Percentiles rank a stretch among this genome's conserved stretches.
phyloP scores from a whole-genome alignment of 495 filamentous ascomycete genomes.

The Pseudoneurospora amorphoporcata region DNA sequence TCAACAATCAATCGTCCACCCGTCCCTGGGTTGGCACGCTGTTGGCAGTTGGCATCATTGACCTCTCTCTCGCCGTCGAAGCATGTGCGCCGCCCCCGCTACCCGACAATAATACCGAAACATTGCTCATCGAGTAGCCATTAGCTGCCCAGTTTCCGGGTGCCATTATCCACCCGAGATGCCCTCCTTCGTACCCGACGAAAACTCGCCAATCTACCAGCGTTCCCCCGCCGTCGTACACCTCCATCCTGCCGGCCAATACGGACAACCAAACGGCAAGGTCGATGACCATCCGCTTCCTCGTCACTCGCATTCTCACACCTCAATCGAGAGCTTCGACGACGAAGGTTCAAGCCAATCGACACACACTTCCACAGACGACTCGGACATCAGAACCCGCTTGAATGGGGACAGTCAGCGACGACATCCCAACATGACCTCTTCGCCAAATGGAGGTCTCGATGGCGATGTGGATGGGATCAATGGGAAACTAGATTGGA shows the following conservation, averaged over 20 bases:
- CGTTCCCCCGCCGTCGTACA: constrained; percentile 26
- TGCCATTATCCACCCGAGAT: constrained; percentile 29
- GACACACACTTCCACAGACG: constrained; percentile 19
- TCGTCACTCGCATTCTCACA: constrained; percentile 22
- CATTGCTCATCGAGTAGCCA: constrained; percentile 6
- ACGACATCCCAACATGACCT: constrained; percentile 19
- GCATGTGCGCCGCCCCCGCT: constrained; percentile 13
- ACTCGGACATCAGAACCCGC: constrained; percentile 15
- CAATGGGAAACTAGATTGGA: constrained; percentile 1
- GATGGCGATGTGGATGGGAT: constrained; percentile 7
- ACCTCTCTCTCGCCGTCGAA: background rate
- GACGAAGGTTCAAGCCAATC: constrained; percentile 23
- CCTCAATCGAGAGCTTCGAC: constrained; percentile 28
- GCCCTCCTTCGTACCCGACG: constrained; percentile 49
- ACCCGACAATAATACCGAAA: constrained; percentile 6
- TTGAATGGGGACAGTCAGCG: constrained; percentile 10
- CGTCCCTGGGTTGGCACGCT: background rate
- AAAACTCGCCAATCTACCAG: constrained; percentile 36
- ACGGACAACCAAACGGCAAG: constrained; percentile 20
- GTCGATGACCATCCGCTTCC: constrained; percentile 17
- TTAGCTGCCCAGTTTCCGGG: constrained; percentile 2
- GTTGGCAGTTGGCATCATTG: background rate
- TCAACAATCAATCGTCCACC: background rate
- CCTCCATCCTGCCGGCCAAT: constrained; percentile 19
- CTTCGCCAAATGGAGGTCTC: constrained; percentile 13